Conservation (phyloP, 371 early-diverging fungal genomes). For the Mortierella sp. region DNA sequence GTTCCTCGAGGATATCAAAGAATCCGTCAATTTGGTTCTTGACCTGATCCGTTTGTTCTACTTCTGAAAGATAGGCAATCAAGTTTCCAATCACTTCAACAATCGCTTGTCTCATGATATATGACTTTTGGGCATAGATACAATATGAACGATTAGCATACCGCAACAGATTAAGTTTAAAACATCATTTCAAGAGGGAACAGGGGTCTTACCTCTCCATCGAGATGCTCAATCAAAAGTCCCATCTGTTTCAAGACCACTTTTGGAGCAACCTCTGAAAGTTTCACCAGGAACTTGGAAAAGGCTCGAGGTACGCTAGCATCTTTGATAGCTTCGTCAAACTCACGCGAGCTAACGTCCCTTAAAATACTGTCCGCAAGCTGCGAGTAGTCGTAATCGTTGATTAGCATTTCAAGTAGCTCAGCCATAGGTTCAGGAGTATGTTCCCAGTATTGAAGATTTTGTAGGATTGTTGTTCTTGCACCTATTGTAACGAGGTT, state of each 20-base stretch:
- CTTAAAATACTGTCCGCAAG: conserved; percentile 86
- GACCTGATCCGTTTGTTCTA: conserved; percentile 69
- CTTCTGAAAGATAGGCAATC: conserved; percentile 76
- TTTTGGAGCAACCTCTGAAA: conserved; percentile 88
- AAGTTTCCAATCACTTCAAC: conserved; percentile 90
- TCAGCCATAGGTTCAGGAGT: conserved; percentile 94
- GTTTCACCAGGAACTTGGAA: conserved; percentile 80
- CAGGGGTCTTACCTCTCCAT: conserved; percentile 78
- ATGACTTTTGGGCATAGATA: conserved; percentile 67
- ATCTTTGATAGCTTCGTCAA: conserved; percentile 73
- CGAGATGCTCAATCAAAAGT: conserved; percentile 84
- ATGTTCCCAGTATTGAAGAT: conserved; percentile 93
- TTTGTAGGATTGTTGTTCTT: conserved; percentile 88
- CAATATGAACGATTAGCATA: not conserved
- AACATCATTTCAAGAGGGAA: not conserved
- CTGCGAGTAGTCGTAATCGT: conserved; percentile 75
- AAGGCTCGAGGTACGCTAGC: conserved; percentile 86
- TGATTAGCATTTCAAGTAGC: conserved; percentile 74
- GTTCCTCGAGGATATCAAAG: conserved; percentile 91
- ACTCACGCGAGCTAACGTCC: conserved; percentile 73
- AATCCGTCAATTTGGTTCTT: conserved; percentile 74
- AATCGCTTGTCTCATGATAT: conserved; percentile 86
- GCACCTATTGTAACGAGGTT: conserved; percentile 62
- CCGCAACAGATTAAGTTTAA: not conserved
- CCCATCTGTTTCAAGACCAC: conserved; percentile 89